These are phyloP conservation scores for Ganoderma boninense DNA, from an alignment of 1,284 basidiomycete species.

Conservation along the genomic window DNA sequence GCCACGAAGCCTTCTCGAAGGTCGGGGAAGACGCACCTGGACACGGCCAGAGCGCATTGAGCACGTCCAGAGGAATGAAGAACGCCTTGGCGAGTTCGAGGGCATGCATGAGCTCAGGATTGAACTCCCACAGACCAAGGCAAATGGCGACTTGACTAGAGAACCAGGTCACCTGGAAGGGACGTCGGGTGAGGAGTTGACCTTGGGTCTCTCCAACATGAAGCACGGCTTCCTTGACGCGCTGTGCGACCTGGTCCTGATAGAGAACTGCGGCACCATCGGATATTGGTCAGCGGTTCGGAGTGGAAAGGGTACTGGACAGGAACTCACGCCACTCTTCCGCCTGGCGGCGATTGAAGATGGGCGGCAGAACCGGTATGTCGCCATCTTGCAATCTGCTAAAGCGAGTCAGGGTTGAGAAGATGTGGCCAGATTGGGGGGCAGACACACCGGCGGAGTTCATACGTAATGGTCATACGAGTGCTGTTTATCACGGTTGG, in stretches of 20 bases:
- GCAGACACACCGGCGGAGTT: conserved; percentile 66
- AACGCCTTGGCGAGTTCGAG: conserved; percentile 74
- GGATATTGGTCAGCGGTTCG: conserved; percentile 4
- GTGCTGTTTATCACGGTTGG: conserved; percentile 52
- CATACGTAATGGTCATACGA: conserved; percentile 70
- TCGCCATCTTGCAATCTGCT: conserved; percentile 47
- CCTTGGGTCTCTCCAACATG: conserved; percentile 56
- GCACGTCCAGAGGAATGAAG: conserved; percentile 66
- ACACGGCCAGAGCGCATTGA: conserved; percentile 78
- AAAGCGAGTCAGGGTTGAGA: conserved; percentile 32
- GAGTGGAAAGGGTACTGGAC: conserved; percentile 4
- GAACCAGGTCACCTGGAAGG: conserved; percentile 79
- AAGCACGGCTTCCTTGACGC: conserved; percentile 59
- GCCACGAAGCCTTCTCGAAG: neutral
- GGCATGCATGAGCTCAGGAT: conserved; percentile 62
- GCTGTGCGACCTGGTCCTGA: conserved; percentile 65
- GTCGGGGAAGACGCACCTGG: conserved; percentile 48
- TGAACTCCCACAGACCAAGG: conserved; percentile 70
- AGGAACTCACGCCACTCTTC: conserved; percentile 76
- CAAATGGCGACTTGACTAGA: conserved; percentile 54
- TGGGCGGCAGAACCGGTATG: conserved; percentile 42
- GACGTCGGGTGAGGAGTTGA: conserved; percentile 65
- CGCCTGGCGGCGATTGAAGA: conserved; percentile 71
- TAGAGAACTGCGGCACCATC: conserved; percentile 57
- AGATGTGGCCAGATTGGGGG: conserved; percentile 23